Evolutionary conservation across 1,284 basidiomycete species (phyloP).

Genomic region (Ustilago lituana): DNA sequence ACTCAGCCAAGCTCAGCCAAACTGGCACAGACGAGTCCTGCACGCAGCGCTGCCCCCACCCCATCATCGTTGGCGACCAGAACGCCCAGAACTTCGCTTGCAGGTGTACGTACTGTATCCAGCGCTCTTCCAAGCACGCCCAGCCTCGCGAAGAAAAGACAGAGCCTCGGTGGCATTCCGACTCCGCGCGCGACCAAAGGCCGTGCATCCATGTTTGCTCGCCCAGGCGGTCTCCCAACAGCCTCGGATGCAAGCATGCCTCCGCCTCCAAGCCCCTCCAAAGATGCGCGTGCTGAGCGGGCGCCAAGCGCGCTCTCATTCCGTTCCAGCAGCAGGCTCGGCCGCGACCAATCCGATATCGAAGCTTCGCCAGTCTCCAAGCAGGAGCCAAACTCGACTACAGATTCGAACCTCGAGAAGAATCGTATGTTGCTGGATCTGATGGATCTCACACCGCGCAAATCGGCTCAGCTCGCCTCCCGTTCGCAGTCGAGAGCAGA

Average conservation of each 20-base stretch:
- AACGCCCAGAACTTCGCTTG: conserved; percentile 35
- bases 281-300: conserved; percentile 24
- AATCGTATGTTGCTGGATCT: conserved; percentile 67
- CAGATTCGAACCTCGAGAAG: conserved; percentile 67
- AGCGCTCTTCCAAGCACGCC: conserved; percentile 25
- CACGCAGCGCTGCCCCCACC: conserved; percentile 7
- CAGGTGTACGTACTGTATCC: conserved; percentile 22
- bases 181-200: conserved; percentile 50
- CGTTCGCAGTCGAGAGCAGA: conserved; percentile 43
- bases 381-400: conserved; percentile 3
- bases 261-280: conserved; percentile 49
- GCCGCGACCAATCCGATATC: conserved; percentile 17
- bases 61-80: conserved; percentile 24
- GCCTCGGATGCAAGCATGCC: conserved; percentile 42
- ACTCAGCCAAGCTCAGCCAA: conserved; percentile 23
- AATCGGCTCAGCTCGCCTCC: conserved; percentile 38
- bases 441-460: conserved; percentile 52
- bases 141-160: conserved; percentile 35
- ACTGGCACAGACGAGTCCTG: conserved; percentile 60
- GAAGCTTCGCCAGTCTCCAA: conserved; percentile 27
- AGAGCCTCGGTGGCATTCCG: conserved; percentile 44
- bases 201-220: conserved; percentile 50
- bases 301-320: conserved; percentile 35
- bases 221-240: conserved; percentile 18
- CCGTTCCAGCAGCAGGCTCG: conserved; percentile 42